Evolutionary conservation across 2,329 filamentous ascomycete genomes (phyloP).

Genomic region (Sarocladium oryzae): DNA sequence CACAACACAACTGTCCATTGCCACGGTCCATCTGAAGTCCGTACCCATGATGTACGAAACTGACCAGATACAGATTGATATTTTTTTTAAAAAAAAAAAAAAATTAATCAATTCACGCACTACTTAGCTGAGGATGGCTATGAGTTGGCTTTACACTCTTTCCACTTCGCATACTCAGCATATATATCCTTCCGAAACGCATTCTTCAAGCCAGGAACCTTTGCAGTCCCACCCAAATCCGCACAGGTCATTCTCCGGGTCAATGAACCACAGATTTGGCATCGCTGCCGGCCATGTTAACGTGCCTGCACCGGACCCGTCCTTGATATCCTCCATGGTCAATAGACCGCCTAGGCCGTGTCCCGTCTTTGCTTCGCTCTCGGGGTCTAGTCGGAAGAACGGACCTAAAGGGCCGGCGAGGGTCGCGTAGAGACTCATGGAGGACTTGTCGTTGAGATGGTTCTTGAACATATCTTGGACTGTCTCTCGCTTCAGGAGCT

Average conservation of each 20-base stretch:
- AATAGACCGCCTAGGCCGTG: conserved; percentile 36
- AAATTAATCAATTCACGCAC: no score
- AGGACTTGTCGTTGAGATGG: conserved; percentile 31
- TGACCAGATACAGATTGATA: no score
- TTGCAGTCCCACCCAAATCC: conserved; percentile 23
- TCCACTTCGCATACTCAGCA: conserved; percentile 14
- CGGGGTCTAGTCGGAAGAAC: conserved; percentile 30
- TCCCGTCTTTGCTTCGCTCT: conserved; percentile 24
- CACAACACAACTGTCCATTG: no score
- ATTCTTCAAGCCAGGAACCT: background rate
- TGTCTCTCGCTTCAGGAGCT: conserved; percentile 34
- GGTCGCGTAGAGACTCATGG: conserved; percentile 19
- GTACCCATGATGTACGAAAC: no score
- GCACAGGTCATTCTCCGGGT: conserved; percentile 39
- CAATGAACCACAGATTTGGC: conserved; percentile 42
- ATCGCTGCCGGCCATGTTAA: conserved; percentile 40
- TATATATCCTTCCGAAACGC: conserved; percentile 1
- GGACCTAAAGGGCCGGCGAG: conserved; percentile 24
- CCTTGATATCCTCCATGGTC: conserved; percentile 31
- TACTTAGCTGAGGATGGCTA: no score
- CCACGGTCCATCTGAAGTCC: no score
- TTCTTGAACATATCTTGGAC: conserved; percentile 40
- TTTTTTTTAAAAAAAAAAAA: no score
- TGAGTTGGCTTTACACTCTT: no score
- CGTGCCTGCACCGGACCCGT: conserved; percentile 36